Evolutionary conservation across 805 yeast species (phyloP), one percentile per base, ranked within the genome.

Genomic region (Candida fluviatilis): DNA sequence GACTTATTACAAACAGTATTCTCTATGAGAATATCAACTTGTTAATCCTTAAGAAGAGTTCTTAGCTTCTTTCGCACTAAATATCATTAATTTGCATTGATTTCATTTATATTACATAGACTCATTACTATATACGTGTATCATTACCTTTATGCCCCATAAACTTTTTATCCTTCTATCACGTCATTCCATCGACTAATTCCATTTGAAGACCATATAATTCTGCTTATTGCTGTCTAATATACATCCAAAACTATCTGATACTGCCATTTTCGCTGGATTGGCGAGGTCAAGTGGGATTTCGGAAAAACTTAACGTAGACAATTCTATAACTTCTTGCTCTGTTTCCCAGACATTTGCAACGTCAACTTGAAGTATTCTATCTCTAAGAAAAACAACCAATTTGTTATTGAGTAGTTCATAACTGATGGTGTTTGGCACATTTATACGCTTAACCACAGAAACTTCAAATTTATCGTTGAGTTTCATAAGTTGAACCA

Each of bases 191-290:
- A n/a, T n/a, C n/a, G 3, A 31, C 13, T 26, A 26, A 13, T 6
- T 14, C 28, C 17, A n/a, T 15, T 40, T 39, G 26, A 72, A 52
- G 12, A 71, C 60, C 18, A 57, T 45, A 46, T 71, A 73, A 36
- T 64, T 59, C 42, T 62, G 68, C 35, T 54, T 65, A 18, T 64
- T 50, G 6, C 52, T 45, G 43, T 72, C 77, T 25, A 74, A 42
- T 12, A 75, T 41, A 41, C 73, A 67, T 4, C 68, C 73, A 30
- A 58, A 38, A 15, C 29, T 34, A 17, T 28, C 34, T 15, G 37
- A 34, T 13, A 40, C 7, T 3, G 29, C 31, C 14, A 43, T 18
- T 30, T 34, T 40, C 5, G 28, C 11, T 1, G 47, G 43, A 4
- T 31, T 23, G 19, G 12, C 16, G 7, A 36, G 23, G 24, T n/a